Evolutionary conservation across 805 yeast genomes (phyloP).

Genomic region (Kregervanrija fluxuum): DNA sequence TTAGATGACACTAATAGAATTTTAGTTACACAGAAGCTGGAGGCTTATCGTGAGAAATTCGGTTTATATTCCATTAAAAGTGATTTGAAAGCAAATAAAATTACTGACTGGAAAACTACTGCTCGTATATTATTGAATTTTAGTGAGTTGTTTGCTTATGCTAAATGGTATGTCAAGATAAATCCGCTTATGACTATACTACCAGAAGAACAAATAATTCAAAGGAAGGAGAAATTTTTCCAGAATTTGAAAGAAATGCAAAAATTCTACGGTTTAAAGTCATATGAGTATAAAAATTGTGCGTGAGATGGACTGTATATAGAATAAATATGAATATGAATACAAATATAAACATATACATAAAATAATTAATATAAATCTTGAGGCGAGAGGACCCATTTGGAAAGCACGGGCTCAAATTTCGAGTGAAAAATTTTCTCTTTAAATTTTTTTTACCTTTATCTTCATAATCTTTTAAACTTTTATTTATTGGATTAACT

Average conservation of each 20-base stretch:
- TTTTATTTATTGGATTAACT: neutral
- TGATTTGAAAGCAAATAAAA: conserved; percentile 2
- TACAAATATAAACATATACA: neutral
- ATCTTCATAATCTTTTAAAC: neutral
- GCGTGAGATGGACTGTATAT: too few species aligned
- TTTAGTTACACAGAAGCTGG: conserved; percentile 6
- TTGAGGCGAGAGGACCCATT: too few species aligned
- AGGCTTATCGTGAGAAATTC: conserved; percentile 10
- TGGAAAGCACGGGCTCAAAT: neutral
- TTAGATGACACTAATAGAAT: conserved; percentile 7
- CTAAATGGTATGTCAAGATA: conserved; percentile 14
- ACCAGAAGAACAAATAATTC: conserved; percentile 1
- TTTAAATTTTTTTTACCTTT: neutral
- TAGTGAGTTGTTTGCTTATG: conserved; percentile 17
- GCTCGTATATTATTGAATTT: conserved; percentile 16
- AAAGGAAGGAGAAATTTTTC: conserved; percentile 1
- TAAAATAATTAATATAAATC: neutral
- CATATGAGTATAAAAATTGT: too few species aligned
- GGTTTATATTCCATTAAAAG: conserved; percentile 15
- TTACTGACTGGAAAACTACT: conserved; percentile 12
- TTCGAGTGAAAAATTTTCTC: conserved; percentile 1
- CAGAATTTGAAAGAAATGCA: neutral
- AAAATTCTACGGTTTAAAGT: conserved; percentile 5
- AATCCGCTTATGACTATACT: conserved; percentile 1
- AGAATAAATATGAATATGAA: neutral